A percentile compares a stretch with the other conserved stretches of the same genome.
These are phyloP conservation scores for Podosphaera aphanis DNA, from an alignment of 2,329 filamentous ascomycete species.

Conservation along the genomic window DNA sequence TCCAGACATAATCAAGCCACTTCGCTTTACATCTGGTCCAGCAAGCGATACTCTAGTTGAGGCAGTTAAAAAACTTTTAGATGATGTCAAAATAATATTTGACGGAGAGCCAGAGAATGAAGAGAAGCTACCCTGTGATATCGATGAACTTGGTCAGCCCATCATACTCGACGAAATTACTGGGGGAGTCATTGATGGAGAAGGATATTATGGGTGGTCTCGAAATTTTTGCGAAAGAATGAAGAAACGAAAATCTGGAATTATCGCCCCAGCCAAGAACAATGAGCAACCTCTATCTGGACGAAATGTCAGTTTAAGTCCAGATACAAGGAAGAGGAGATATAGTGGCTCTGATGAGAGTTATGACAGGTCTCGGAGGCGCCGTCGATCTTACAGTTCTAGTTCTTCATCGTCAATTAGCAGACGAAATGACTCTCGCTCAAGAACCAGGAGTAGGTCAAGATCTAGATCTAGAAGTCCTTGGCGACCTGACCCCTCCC, in stretches of 20 bases:
- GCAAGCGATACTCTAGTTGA: conserved; percentile 40
- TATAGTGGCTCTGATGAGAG: conserved; percentile 13
- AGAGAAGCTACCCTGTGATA: conserved; percentile 29
- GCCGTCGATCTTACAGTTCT: conserved; percentile 14
- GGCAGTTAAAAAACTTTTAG: conserved; percentile 47
- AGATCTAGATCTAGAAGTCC: conserved; percentile 3
- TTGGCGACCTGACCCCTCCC: conserved; percentile 2
- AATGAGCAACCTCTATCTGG: conserved; percentile 4
- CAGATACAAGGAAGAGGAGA: conserved; percentile 10
- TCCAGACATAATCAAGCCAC: conserved; percentile 42
- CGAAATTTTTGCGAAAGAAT: conserved; percentile 59
- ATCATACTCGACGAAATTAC: conserved; percentile 42
- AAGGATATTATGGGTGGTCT: conserved; percentile 80
- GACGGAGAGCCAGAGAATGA: conserved; percentile 25
- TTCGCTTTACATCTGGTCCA: conserved; percentile 45
- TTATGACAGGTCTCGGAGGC: conserved; percentile 5
- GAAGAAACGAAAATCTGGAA: conserved; percentile 28
- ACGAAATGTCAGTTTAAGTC: conserved; percentile 11
- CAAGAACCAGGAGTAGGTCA: conserved; percentile 9
- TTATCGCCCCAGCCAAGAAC: conserved; percentile 4
- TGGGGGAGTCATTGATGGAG: conserved; percentile 34
- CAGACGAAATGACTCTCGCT: conserved; percentile 4
- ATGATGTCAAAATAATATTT: conserved; percentile 47
- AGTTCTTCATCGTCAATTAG: conserved; percentile 10
- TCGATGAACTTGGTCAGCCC: conserved; percentile 55